These are phyloP conservation scores for thale cress (Arabidopsis thaliana) DNA, from an alignment of 345 rosid species.

Conservation along the genomic window DNA sequence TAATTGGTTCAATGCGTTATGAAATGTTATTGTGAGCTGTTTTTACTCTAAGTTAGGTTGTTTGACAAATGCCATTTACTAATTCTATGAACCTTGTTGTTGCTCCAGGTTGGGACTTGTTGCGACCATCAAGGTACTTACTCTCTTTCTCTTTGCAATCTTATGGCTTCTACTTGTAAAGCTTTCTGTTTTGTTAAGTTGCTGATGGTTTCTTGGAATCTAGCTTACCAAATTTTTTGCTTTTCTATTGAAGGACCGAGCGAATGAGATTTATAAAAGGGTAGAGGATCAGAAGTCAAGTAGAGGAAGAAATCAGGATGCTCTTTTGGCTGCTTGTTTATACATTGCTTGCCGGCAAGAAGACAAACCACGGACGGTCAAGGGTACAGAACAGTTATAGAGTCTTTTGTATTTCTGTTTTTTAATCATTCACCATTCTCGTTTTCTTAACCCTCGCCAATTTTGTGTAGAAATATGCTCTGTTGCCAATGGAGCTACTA, in stretches of 20 bases:
- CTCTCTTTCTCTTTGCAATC: constrained; percentile 15
- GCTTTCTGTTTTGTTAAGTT: neutral
- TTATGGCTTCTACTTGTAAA: constrained; percentile 4
- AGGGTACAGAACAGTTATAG: constrained; percentile 66
- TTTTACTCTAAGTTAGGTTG: neutral
- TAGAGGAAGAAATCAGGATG: constrained; percentile 99
- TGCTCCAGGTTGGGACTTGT: constrained; percentile 91
- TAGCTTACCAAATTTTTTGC: constrained; percentile 3
- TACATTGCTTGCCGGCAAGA: constrained; percentile 98
- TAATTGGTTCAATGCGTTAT: neutral
- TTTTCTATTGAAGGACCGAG: constrained; percentile 71
- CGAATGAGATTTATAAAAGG: constrained; percentile 94
- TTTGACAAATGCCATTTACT: constrained; percentile 13
- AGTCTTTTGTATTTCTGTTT: constrained; percentile 49
- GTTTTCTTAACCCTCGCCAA: constrained; percentile 45
- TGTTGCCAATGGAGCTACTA: constrained; percentile 95
- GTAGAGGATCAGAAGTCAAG: constrained; percentile 98
- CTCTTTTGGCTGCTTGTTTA: constrained; percentile 97
- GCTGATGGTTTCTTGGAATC: constrained; percentile 18
- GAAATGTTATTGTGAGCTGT: neutral
- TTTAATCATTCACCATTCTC: constrained; percentile 48
- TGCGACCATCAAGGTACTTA: constrained; percentile 92
- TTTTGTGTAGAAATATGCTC: constrained; percentile 86
- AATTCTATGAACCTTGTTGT: constrained; percentile 39
- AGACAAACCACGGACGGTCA: constrained; percentile 95